Conservation (phyloP, 1,284 basidiomycete genomes). For the Sporisorium graminicola region DNA sequence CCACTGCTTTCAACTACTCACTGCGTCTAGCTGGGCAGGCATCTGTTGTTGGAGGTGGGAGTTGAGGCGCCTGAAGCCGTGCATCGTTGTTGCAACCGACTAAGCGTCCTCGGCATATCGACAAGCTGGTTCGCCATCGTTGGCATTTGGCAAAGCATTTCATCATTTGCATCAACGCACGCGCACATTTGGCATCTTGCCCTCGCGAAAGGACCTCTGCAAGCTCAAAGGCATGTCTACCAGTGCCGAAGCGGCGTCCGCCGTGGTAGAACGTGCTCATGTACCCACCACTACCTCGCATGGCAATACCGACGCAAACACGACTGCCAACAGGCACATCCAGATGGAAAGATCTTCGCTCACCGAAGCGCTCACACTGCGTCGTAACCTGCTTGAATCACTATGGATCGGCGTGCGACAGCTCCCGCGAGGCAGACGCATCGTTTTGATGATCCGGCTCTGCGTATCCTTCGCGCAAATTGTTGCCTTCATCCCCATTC, state of each 20-base stretch:
- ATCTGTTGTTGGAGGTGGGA: not conserved
- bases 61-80: not conserved
- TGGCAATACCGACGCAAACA: not conserved
- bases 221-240: slow-evolving; percentile 30
- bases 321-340: not conserved
- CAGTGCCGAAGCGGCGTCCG: slow-evolving; percentile 12
- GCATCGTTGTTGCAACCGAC: not conserved
- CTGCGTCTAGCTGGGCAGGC: not conserved
- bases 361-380: slow-evolving; percentile 48
- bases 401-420: slow-evolving; percentile 39
- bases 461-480: slow-evolving; percentile 43
- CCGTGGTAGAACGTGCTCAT: not conserved
- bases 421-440: slow-evolving; percentile 40
- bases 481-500: slow-evolving; percentile 38
- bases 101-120: not conserved
- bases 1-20: not conserved
- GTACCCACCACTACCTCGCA: not conserved
- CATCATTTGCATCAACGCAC: not conserved
- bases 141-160: not conserved
- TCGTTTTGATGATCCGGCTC: slow-evolving; percentile 39
- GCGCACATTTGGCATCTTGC: no score
- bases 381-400: slow-evolving; percentile 45
- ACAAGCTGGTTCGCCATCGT: not conserved
- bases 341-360: slow-evolving; percentile 9
- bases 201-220: not conserved